Conservation (phyloP, 2,329 filamentous ascomycete species). For the Clonostachys sp. region DNA sequence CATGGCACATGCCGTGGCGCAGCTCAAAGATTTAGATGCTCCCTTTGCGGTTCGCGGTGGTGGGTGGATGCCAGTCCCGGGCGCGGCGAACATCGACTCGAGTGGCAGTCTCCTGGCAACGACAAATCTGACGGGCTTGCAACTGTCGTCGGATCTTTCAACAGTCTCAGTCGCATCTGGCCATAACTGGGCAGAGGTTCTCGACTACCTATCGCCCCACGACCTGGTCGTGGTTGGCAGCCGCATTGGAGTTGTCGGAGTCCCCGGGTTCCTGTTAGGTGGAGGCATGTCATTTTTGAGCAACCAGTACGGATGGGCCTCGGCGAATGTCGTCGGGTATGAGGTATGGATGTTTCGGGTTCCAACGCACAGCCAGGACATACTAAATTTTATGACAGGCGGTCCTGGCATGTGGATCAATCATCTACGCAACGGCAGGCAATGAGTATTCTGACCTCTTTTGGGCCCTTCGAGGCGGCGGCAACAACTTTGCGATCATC, state of each 20-base stretch:
- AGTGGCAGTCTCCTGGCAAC: too few relatives aligned
- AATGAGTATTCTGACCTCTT: constrained; percentile 31
- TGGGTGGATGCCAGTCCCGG: too few relatives aligned
- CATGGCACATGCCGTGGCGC: too few relatives aligned
- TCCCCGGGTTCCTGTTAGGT: constrained; percentile 19
- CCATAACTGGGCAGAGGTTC: constrained; percentile 37
- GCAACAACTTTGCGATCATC: constrained; percentile 45
- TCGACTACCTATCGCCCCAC: constrained; percentile 27
- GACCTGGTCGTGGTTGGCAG: constrained; percentile 32
- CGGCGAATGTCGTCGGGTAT: constrained; percentile 36
- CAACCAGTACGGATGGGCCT: constrained; percentile 12
- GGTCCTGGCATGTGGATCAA: constrained; percentile 32
- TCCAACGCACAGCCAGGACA: too few relatives aligned
- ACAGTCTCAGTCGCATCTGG: constrained; percentile 36
- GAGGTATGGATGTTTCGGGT: constrained; percentile 15
- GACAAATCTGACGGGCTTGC: too few relatives aligned
- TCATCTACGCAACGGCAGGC: constrained; percentile 9
- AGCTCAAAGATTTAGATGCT: too few relatives aligned
- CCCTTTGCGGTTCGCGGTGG: too few relatives aligned
- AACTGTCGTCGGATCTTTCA: too few relatives aligned
- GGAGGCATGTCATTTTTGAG: constrained; percentile 12
- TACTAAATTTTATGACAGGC: too few relatives aligned
- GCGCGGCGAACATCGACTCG: too few relatives aligned
- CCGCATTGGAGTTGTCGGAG: constrained; percentile 25
- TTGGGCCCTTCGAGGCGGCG: constrained; percentile 45